Conservation (phyloP, 1,284 basidiomycete species). For the Sanguinoderma infundibulare region DNA sequence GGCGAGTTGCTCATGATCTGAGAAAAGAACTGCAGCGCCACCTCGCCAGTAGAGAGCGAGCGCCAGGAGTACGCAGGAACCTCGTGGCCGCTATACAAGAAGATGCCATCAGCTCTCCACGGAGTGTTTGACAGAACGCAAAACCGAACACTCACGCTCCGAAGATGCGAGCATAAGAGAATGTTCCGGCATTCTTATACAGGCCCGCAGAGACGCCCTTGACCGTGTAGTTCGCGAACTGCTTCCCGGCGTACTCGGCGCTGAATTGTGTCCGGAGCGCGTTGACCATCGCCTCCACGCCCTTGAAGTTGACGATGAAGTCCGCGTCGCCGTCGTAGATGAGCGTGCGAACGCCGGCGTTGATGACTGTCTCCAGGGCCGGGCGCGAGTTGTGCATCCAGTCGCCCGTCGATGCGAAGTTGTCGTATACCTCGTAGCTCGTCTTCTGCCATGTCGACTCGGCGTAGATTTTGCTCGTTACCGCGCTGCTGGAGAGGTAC, state of each 20-base stretch:
- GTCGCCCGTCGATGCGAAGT: slow-evolving; percentile 65
- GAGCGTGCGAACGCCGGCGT: slow-evolving; percentile 58
- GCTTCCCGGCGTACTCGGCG: slow-evolving; percentile 38
- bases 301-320: slow-evolving; percentile 62
- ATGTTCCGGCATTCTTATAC: slow-evolving; percentile 64
- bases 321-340: slow-evolving; percentile 66
- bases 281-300: slow-evolving; percentile 62
- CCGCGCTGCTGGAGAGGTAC: slow-evolving; percentile 44
- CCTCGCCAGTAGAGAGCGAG: slow-evolving; percentile 23
- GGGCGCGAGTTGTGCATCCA: slow-evolving; percentile 67
- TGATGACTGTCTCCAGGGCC: slow-evolving; percentile 61
- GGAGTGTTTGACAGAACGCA: not conserved
- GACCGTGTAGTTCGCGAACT: slow-evolving; percentile 56
- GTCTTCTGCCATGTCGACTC: slow-evolving; percentile 52
- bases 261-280: slow-evolving; percentile 28
- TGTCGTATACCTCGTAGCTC: slow-evolving; percentile 51
- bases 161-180: slow-evolving; percentile 61
- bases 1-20: slow-evolving; percentile 23
- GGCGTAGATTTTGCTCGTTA: slow-evolving; percentile 50
- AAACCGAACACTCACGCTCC: slow-evolving; percentile 40
- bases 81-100: slow-evolving; percentile 28
- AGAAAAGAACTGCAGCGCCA: slow-evolving; percentile 28
- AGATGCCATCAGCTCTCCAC: not conserved
- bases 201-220: slow-evolving; percentile 51
- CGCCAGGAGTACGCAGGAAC: slow-evolving; percentile 27